Evolutionary conservation across 2,329 filamentous ascomycete genomes (phyloP), one percentile per base, ranked within the genome.

Genomic region (Aureobasidium leucospermi): DNA sequence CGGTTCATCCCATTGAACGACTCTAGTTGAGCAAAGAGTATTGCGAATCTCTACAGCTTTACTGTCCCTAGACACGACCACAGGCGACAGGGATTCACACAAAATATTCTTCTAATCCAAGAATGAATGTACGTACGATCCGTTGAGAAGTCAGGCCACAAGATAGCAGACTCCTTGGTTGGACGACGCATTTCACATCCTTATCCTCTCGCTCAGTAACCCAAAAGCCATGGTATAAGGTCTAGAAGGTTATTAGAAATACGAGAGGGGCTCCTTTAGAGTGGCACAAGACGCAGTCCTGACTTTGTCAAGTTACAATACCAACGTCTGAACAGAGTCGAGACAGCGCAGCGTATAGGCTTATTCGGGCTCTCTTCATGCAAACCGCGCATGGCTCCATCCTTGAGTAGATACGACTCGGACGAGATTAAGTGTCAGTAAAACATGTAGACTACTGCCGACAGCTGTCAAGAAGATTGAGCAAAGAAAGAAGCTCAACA

Each of bases 141-240:
- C 39, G 31, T 16, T 19, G 32, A 43, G 34, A 55, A n/a, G 39
- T 28, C 38, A 39, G 39, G 39, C 51, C n/a, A 43, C 51, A 55
- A 53, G 15, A 28, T 43, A n/a, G 29, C 39, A 45, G 28, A 36
- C 39, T 43, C 39, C 34, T 43, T 43, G 51, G 38, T 55, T 55
- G 31, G 51, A 43, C 39, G 19, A 43, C 51, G 51, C 51, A 43
- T 55, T 36, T 52, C 13, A 52, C 49, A 43, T 55, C 39, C n/a
- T 45, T 55, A 38, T 55, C 51, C 38, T 45, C 51, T 55, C 51
- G 51, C 51, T 55, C 39, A 45, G 51, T 43, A 55, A 55, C 51
- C 51, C 51, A 55, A 45, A 55, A 36, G 51, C 51, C 51, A 55
- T 43, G 51, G 29, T 10, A 36, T 16, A 34, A 55, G 51, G 39